Conservation (phyloP, 192 early-diverging fungal genomes). For the Powellomyces hirtus region DNA sequence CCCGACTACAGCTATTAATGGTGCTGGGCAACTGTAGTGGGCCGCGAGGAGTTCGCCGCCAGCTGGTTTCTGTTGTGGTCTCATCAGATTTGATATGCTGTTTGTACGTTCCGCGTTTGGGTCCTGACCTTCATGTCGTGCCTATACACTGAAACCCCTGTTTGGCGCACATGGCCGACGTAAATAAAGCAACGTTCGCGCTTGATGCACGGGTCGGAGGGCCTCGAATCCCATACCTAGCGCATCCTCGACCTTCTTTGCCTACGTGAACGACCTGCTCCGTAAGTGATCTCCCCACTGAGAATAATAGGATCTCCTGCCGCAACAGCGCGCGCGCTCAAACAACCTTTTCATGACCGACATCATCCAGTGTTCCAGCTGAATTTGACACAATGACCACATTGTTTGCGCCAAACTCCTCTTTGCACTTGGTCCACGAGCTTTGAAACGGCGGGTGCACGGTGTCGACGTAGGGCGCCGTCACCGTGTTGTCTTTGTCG, state of each 20-base stretch:
- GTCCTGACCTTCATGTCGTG: slow-evolving; percentile 35
- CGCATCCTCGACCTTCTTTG: slow-evolving; percentile 39
- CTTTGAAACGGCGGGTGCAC: slow-evolving; percentile 70
- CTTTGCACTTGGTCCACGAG: slow-evolving; percentile 66
- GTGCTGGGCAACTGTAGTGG: slow-evolving; percentile 45
- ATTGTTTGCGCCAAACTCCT: slow-evolving; percentile 58
- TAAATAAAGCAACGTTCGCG: neutral
- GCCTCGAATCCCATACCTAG: slow-evolving; percentile 36
- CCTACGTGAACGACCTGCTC: slow-evolving; percentile 31
- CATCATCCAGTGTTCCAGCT: slow-evolving; percentile 79
- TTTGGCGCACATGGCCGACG: slow-evolving; percentile 27
- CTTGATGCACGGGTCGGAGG: neutral
- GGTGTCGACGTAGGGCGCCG: slow-evolving; percentile 71
- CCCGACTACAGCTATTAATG: slow-evolving; percentile 73
- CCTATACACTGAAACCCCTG: slow-evolving; percentile 54
- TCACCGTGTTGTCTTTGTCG: slow-evolving; percentile 97
- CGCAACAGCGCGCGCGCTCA: neutral
- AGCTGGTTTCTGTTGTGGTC: slow-evolving; percentile 65
- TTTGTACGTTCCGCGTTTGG: neutral
- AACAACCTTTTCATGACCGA: slow-evolving; percentile 40
- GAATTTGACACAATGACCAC: slow-evolving; percentile 89
- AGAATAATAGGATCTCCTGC: neutral
- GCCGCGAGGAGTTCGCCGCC: slow-evolving; percentile 62
- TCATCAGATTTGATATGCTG: neutral
- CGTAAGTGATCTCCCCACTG: too few species aligned